These are phyloP conservation scores for Spergularia azorica DNA, from an alignment of 179 eudicot genomes.

Conservation along the genomic window DNA sequence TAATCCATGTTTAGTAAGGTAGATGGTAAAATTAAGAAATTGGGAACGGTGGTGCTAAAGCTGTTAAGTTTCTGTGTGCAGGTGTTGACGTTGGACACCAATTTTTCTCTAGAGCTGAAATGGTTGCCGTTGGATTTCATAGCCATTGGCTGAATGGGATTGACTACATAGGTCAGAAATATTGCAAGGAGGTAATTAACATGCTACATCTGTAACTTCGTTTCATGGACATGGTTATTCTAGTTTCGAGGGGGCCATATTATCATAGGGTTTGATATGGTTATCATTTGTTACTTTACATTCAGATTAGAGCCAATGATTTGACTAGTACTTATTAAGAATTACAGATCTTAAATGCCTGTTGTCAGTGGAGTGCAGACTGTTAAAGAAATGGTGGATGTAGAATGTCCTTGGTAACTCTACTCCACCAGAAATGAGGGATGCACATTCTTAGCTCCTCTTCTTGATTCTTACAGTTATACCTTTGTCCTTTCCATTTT, in stretches of 20 bases:
- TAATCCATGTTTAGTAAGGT: not conserved
- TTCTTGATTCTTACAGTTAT: not conserved
- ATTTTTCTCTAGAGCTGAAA: conserved; percentile 93
- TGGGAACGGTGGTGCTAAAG: not conserved
- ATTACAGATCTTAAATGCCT: not conserved
- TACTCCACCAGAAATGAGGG: not conserved
- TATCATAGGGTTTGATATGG: not conserved
- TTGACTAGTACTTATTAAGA: not conserved
- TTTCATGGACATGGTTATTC: not conserved
- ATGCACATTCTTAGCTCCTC: not conserved
- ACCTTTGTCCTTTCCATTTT: not conserved
- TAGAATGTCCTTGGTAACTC: not conserved
- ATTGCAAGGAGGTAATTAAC: conserved; percentile 39
- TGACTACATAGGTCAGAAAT: conserved; percentile 61
- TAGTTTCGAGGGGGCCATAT: not conserved
- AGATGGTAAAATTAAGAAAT: not conserved
- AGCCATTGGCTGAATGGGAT: conserved; percentile 93
- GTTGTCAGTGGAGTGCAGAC: not conserved
- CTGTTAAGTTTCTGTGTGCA: conserved; percentile 26
- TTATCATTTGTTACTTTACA: not conserved
- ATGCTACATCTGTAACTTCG: not conserved
- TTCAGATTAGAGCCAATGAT: not conserved
- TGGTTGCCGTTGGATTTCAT: conserved; percentile 87
- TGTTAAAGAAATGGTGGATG: not conserved
- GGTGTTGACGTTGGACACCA: conserved; percentile 98